Base-by-base conservation (phyloP, 306 rosid genomes). In the Canavalia gladiata region DNA sequence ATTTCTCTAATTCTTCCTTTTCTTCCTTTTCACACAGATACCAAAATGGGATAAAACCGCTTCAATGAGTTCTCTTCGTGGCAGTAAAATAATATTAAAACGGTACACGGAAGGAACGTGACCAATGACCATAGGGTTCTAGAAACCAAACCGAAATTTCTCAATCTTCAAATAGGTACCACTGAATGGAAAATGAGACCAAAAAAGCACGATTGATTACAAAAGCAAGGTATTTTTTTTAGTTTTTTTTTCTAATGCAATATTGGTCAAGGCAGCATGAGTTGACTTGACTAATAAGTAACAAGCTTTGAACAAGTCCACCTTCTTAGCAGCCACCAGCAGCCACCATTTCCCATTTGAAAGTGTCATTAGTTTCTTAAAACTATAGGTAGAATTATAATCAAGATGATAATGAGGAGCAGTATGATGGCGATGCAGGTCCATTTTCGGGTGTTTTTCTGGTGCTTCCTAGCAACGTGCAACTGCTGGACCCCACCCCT, bases 401-500 rank as follows among this genome's bases (percentile, higher is more conserved):
- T 28, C 82, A 92, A 29, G 52, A 68, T 60, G 51, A 91, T 82
- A 18, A 93, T 39, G 7, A 93, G 59, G 76, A 90, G 68, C 3
- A 91, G 18, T 65, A 91, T 74, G 46, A 90, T 88, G 50, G 82
- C 87, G 30, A 49, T 78, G 51, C 90, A 86, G 29, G 92, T 87
- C 94, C 97, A 93, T 79, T 91, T 93, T 2, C 97, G 75, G 34
- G 85, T 86, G 50, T 88, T 93, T 56, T 85, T 90, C 93, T 93
- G 97, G 85, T 85, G 83, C 25, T 49, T 66, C 69, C 87, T 85
- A 3, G 97, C 97, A 7, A 80, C 78, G 5, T 81, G 81, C 68
- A 93, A 60, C 76, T 87, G 84, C 84, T 81, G 87, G 4, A 90
- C 86, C 33, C 97, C 97, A 0, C 86, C 83, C 51, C 91, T 72